phyloP scores from a whole-genome alignment of 1,284 basidiomycete species.

The Jaminaea rosea region DNA sequence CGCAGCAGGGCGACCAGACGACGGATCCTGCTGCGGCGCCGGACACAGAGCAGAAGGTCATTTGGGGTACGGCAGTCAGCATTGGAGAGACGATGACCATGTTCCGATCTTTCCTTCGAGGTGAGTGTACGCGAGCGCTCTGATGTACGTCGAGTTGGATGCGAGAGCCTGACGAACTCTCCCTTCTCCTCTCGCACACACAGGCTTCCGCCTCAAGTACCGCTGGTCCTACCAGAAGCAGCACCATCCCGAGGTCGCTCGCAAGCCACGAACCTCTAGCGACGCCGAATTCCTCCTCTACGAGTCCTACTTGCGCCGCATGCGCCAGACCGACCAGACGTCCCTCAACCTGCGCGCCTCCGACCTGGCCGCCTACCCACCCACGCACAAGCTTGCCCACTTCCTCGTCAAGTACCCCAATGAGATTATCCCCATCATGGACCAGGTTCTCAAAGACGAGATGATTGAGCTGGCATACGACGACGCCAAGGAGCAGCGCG shows the following conservation, averaged over 20 bases:
- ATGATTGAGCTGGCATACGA: slow-evolving; percentile 52
- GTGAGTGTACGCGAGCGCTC: no score
- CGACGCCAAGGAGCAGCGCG: slow-evolving; percentile 61
- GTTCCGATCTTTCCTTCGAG: slow-evolving; percentile 78
- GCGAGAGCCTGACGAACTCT: no score
- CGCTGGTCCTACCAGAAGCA: slow-evolving; percentile 52
- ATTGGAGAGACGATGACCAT: slow-evolving; percentile 79
- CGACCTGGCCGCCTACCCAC: slow-evolving; percentile 81
- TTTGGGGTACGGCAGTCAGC: slow-evolving; percentile 94
- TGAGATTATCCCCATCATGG: slow-evolving; percentile 92
- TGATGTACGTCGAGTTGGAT: no score
- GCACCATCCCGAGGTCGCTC: neutral
- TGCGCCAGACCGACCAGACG: slow-evolving; percentile 75
- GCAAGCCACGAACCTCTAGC: slow-evolving; percentile 12
- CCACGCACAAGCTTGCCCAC: slow-evolving; percentile 62
- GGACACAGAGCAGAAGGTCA: slow-evolving; percentile 65
- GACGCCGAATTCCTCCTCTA: slow-evolving; percentile 55
- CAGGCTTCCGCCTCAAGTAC: slow-evolving; percentile 93
- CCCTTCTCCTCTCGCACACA: no score
- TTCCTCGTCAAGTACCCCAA: slow-evolving; percentile 79
- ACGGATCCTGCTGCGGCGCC: slow-evolving; percentile 17
- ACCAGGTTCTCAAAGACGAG: slow-evolving; percentile 80
- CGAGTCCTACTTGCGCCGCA: slow-evolving; percentile 70
- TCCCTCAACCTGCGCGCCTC: slow-evolving; percentile 82
- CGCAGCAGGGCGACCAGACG: slow-evolving; percentile 23